A percentile compares a stretch with the other conserved stretches of the same genome.
Conservation (phyloP, 192 early-diverging fungal species). For the Coemansia pectinata region DNA sequence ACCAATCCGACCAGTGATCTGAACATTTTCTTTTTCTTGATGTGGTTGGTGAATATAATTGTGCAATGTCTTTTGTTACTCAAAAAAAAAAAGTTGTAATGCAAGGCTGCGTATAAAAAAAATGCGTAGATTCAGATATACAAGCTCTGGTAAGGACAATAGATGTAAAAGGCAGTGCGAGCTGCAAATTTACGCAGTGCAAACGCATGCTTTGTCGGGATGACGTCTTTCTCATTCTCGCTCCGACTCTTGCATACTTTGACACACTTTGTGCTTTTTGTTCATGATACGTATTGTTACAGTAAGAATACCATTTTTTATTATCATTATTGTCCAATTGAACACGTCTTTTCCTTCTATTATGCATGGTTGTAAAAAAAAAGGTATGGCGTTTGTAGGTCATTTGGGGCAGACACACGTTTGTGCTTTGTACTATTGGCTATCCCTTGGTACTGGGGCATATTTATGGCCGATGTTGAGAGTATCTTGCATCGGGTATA, state of each 20-base stretch:
- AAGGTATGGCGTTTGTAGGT: neutral
- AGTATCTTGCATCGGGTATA: slow-evolving; percentile 1
- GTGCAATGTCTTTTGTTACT: neutral
- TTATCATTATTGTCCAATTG: neutral
- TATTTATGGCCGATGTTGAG: neutral
- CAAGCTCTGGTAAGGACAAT: neutral
- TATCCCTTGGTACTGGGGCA: neutral
- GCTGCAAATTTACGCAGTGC: slow-evolving; percentile 42
- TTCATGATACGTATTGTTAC: neutral
- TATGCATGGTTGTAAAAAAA: neutral
- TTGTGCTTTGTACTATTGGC: neutral
- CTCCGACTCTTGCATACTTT: slow-evolving; percentile 11
- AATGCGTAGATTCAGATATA: neutral
- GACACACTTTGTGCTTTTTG: slow-evolving; percentile 4
- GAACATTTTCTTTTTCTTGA: neutral
- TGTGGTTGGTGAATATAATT: too few relatives aligned
- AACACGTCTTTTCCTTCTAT: neutral
- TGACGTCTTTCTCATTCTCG: slow-evolving; percentile 7
- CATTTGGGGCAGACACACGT: neutral
- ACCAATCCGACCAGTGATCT: neutral
- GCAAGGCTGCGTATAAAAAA: too few relatives aligned
- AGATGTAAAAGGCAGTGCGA: slow-evolving; percentile 9
- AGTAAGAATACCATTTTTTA: neutral
- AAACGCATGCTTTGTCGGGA: slow-evolving; percentile 5
- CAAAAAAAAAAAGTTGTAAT: too few relatives aligned